These are phyloP conservation scores for Phytophthora colocasiae DNA, from an alignment of 352 stramenopile genomes.

Conservation along the genomic window DNA sequence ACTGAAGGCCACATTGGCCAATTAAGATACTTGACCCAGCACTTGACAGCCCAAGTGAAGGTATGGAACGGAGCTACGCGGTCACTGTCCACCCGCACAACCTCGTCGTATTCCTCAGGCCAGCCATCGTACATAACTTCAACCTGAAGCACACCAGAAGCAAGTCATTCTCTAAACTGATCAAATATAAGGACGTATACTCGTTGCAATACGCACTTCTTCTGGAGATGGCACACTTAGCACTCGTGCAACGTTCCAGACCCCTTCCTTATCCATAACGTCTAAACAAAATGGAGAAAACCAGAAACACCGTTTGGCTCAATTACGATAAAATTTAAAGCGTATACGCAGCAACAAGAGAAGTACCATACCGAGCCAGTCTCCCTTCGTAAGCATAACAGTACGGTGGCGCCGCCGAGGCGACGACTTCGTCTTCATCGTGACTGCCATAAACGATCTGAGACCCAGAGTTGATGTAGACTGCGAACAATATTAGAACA, in stretches of 20 bases:
- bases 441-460: no score
- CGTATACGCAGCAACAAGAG: background rate
- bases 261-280: background rate
- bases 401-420: no score
- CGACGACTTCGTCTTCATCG: no score
- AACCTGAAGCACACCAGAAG: background rate
- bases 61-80: background rate
- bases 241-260: background rate
- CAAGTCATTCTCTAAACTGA: background rate
- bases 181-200: background rate
- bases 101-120: background rate
- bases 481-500: no score
- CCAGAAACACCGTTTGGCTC: no score
- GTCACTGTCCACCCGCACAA: background rate
- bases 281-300: background rate
- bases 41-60: background rate
- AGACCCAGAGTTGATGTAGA: no score
- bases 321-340: no score
- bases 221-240: background rate
- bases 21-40: background rate
- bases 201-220: background rate
- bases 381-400: slow-evolving; percentile 1
- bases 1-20: background rate
- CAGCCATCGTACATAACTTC: slow-evolving; percentile 1
- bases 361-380: background rate